Evolutionary conservation across 2,329 filamentous ascomycete species (phyloP).

Genomic region (Pezizomycotina sp.): DNA sequence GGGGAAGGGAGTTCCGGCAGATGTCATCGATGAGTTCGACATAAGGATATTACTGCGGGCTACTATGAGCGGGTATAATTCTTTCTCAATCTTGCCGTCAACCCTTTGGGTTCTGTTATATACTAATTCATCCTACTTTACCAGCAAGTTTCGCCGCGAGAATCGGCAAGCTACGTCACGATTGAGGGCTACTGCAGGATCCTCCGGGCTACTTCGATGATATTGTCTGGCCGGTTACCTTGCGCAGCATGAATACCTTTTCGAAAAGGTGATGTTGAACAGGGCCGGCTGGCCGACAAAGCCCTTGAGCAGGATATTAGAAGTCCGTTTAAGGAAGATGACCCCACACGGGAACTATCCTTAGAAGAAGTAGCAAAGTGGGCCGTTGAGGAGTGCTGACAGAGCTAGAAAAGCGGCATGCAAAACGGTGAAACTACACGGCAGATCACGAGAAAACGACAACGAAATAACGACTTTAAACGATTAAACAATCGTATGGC

Average conservation of each 20-base stretch:
- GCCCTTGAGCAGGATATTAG: slow-evolving; percentile 35
- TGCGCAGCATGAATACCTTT: slow-evolving; percentile 45
- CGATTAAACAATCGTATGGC: no score
- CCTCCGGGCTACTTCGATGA: slow-evolving; percentile 86
- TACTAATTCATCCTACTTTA: slow-evolving; percentile 14
- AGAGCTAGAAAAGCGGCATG: no score
- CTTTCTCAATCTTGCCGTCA: slow-evolving; percentile 23
- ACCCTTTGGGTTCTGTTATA: slow-evolving; percentile 7
- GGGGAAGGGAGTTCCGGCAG: slow-evolving; percentile 18
- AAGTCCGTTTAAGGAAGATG: slow-evolving; percentile 39
- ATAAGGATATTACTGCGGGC: slow-evolving; percentile 22
- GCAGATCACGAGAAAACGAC: no score
- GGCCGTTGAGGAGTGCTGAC: no score
- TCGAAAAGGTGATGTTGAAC: slow-evolving; percentile 49
- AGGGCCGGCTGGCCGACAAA: slow-evolving; percentile 37
- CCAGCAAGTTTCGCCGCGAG: slow-evolving; percentile 29
- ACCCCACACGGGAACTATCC: no score
- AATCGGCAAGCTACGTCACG: slow-evolving; percentile 60
- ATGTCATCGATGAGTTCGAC: slow-evolving; percentile 21
- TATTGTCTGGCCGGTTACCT: slow-evolving; percentile 96
- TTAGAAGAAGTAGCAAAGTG: no score
- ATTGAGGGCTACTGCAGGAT: slow-evolving; percentile 82
- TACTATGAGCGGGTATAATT: slow-evolving; percentile 23
- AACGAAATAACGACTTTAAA: no score
- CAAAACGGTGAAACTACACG: no score